Percentiles rank a stretch among this genome's conserved stretches.
Conservation (phyloP, 2,329 filamentous ascomycete species). For the Mycosphaerelloides madeirae region DNA sequence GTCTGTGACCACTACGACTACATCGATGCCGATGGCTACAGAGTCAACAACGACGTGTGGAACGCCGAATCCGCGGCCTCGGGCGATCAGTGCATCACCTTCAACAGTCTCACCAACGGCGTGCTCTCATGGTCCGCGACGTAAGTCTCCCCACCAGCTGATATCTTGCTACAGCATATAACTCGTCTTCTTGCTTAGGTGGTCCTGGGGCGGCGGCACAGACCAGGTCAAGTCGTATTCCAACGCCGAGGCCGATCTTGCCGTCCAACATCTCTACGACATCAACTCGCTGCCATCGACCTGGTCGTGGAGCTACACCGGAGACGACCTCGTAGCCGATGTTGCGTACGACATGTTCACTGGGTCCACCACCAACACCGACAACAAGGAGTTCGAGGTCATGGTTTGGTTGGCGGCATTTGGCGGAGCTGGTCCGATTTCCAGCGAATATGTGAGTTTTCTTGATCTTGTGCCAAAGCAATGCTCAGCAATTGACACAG, state of each 20-base stretch:
- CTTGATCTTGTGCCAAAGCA: not conserved
- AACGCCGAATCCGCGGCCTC: conserved; percentile 37
- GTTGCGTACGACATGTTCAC: conserved; percentile 56
- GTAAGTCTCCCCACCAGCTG: conserved; percentile 23
- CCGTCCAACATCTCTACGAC: conserved; percentile 28
- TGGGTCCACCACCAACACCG: conserved; percentile 43
- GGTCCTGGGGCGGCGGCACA: conserved; percentile 28
- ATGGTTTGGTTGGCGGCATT: conserved; percentile 62
- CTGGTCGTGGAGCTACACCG: conserved; percentile 50
- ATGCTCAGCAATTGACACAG: not conserved
- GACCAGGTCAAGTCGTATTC: conserved; percentile 42
- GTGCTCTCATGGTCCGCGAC: conserved; percentile 43
- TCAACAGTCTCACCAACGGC: conserved; percentile 35
- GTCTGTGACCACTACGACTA: conserved; percentile 29
- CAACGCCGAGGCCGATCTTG: conserved; percentile 34
- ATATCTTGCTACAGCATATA: not conserved
- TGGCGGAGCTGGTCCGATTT: conserved; percentile 56
- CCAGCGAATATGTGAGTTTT: conserved; percentile 35
- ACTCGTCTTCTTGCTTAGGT: conserved; percentile 16
- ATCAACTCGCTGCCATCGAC: conserved; percentile 38
- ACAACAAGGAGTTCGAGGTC: conserved; percentile 54
- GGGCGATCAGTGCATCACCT: conserved; percentile 45
- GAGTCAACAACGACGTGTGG: conserved; percentile 43
- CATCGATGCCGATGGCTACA: conserved; percentile 30
- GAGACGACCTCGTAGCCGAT: conserved; percentile 49